Evolutionary conservation across 768 basidiomycete genomes (phyloP).

Genomic region (Tubosaeta sp.): DNA sequence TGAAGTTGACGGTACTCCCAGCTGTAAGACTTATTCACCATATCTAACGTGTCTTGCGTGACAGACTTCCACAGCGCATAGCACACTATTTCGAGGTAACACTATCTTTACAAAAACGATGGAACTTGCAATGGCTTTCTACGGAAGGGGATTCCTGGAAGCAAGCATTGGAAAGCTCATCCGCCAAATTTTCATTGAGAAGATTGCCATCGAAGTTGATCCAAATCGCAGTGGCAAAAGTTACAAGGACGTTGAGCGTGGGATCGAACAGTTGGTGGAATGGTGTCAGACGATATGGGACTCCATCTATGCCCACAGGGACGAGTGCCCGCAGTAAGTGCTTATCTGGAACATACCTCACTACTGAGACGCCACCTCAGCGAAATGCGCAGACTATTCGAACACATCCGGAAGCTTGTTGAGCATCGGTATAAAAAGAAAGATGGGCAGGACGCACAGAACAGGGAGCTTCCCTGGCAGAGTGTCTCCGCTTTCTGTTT

Average conservation of each 20-base stretch:
- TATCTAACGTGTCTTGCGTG: background rate
- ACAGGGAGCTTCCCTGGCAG: conserved; percentile 65
- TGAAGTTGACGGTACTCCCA: conserved; percentile 66
- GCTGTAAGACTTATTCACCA: conserved; percentile 43
- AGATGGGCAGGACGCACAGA: conserved; percentile 38
- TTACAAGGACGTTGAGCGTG: conserved; percentile 59
- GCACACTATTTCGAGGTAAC: conserved; percentile 70
- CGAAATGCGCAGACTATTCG: conserved; percentile 68
- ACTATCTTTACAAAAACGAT: conserved; percentile 68
- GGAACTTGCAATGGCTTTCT: conserved; percentile 76
- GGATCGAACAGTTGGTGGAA: conserved; percentile 61
- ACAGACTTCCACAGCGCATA: conserved; percentile 49
- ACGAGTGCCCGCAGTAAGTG: conserved; percentile 71
- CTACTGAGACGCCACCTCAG: conserved; percentile 34
- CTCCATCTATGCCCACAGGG: conserved; percentile 69
- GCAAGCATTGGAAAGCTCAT: conserved; percentile 71
- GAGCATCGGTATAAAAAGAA: conserved; percentile 57
- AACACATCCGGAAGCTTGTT: conserved; percentile 66
- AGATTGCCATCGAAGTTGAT: conserved; percentile 79
- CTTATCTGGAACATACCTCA: conserved; percentile 1
- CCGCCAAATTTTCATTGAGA: conserved; percentile 65
- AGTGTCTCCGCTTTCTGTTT: conserved; percentile 89
- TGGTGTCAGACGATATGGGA: conserved; percentile 84
- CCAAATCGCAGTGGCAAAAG: conserved; percentile 61
- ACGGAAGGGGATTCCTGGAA: conserved; percentile 78